Base-by-base conservation (phyloP, 495 filamentous ascomycete genomes). In the Xylaria flabelliformis region DNA sequence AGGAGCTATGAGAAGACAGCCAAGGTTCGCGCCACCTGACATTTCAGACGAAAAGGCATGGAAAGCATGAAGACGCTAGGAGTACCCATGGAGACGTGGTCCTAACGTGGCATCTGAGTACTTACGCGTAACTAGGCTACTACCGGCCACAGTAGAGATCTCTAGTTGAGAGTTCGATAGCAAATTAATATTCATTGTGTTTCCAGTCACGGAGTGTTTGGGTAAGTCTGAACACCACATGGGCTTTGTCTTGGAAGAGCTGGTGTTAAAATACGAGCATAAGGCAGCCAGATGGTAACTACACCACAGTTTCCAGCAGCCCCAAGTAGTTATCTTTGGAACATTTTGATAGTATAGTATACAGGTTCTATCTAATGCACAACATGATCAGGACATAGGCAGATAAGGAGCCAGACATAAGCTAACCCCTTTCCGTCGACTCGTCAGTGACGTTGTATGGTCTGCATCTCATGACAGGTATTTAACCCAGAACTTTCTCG, bases 401-500 rank as follows among this genome's bases (percentile, higher is more conserved):
- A 58, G 64, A 6, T 39, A 29, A 67, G 46, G 26, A 67, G 44
- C 4, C 9, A 51, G 63, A 7, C 19, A 34, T 53, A 53, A 53
- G 21, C 21, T 24, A 10, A 12, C 24, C n/a, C 51, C 51, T 17
- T 56, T 56, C 32, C 4, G 13, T 17, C 10, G 51, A 32, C 12
- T 24, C 50, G 21, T 21, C 12, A 26, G 50, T 53, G 50, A 26
- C 8, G 50, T 1, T 53, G 3, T 58, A 36, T 42, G 32, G 15
- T 67, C 5, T 32, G 4, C 10, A 19, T 32, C 21, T 24, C 41
- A 64, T 15, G 19, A 56, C n/a, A 32, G 36, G 12, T 58, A 63
- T 76, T 82, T 85, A 90, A 70, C 82, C 88, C 58, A 95, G 80
- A 4, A 95, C 92, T 72, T 94, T 91, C 65, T 93, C 91, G 58